A percentile compares a stretch with the other conserved stretches of the same genome.
Conservation (phyloP, 2,329 filamentous ascomycete species). For the Aspergillus phoenicis region DNA sequence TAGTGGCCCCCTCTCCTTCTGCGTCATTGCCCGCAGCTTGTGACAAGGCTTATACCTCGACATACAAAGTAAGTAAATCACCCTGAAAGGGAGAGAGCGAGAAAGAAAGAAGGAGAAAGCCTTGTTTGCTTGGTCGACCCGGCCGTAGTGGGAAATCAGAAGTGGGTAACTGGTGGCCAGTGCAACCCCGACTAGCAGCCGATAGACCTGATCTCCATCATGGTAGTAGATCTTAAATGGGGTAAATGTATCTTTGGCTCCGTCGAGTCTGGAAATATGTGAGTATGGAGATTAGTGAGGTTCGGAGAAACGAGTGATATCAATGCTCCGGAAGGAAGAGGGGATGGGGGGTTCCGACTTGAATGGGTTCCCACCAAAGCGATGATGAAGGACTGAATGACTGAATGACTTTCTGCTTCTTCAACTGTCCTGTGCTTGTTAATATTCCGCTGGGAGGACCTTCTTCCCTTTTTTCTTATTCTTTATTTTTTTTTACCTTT, state of each 20-base stretch:
- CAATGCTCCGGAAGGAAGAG: slow-evolving; percentile 23
- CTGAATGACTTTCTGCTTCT: neutral
- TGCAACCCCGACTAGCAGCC: slow-evolving; percentile 36
- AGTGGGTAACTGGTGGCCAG: slow-evolving; percentile 33
- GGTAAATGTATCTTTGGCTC: slow-evolving; percentile 10
- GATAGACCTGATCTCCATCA: slow-evolving; percentile 41
- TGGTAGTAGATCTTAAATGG: slow-evolving; percentile 35
- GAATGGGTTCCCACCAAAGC: slow-evolving; percentile 22
- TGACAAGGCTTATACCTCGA: slow-evolving; percentile 28
- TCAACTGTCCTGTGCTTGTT: slow-evolving; percentile 1
- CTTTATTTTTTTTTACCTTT: neutral
- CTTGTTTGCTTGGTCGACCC: slow-evolving; percentile 16
- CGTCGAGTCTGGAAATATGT: slow-evolving; percentile 15
- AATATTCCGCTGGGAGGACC: slow-evolving; percentile 10
- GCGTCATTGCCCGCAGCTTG: slow-evolving; percentile 18
- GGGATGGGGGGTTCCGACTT: slow-evolving; percentile 9
- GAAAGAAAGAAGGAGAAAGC: slow-evolving; percentile 9
- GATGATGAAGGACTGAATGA: neutral
- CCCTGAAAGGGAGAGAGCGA: too few species aligned
- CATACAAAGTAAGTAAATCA: too few species aligned
- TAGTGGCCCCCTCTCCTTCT: neutral
- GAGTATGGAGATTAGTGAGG: slow-evolving; percentile 11
- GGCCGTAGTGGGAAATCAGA: slow-evolving; percentile 17
- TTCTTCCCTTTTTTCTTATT: slow-evolving; percentile 9
- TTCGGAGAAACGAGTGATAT: slow-evolving; percentile 20